Evolutionary conservation across 2,329 filamentous ascomycete species (phyloP).

Genomic region (Zelopaecilomyces penicillatus): DNA sequence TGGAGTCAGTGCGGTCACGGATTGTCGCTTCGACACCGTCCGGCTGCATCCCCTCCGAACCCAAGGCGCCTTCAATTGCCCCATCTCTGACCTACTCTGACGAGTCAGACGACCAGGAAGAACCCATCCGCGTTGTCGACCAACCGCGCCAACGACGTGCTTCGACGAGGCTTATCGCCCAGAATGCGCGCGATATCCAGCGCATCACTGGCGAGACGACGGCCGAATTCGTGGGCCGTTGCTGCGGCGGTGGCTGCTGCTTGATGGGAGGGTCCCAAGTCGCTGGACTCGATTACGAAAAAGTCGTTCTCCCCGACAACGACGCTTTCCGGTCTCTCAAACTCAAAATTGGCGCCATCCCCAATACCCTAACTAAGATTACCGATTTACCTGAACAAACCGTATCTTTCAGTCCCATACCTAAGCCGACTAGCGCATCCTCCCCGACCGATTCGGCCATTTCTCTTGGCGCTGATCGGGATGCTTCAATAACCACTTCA

Average conservation of each 20-base stretch:
- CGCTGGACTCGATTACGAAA: slow-evolving; percentile 42
- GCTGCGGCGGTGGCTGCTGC: slow-evolving; percentile 58
- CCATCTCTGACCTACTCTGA: slow-evolving; percentile 57
- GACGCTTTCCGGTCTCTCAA: slow-evolving; percentile 73
- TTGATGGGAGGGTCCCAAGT: slow-evolving; percentile 40
- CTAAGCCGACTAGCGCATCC: slow-evolving; percentile 21
- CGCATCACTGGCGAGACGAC: slow-evolving; percentile 57
- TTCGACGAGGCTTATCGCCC: slow-evolving; percentile 59
- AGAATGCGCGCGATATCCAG: slow-evolving; percentile 53
- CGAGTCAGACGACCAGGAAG: slow-evolving; percentile 52
- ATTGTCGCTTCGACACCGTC: slow-evolving; percentile 18
- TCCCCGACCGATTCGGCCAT: slow-evolving; percentile 44
- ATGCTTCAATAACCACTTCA: not conserved
- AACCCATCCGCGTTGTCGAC: slow-evolving; percentile 32
- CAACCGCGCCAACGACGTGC: slow-evolving; percentile 51
- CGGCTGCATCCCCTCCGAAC: slow-evolving; percentile 37
- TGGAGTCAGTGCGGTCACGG: slow-evolving; percentile 7
- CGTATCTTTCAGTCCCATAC: slow-evolving; percentile 58
- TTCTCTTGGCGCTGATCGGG: slow-evolving; percentile 26
- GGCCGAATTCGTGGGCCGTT: slow-evolving; percentile 52
- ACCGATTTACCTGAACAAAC: slow-evolving; percentile 67
- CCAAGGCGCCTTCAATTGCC: slow-evolving; percentile 40
- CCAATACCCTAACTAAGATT: slow-evolving; percentile 62
- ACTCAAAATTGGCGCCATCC: slow-evolving; percentile 68
- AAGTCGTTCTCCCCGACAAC: slow-evolving; percentile 61